A percentile compares a stretch with the other conserved stretches of the same genome.
These are phyloP conservation scores for Athelia psychrophila DNA, from an alignment of 1,284 basidiomycete species.

Conservation along the genomic window DNA sequence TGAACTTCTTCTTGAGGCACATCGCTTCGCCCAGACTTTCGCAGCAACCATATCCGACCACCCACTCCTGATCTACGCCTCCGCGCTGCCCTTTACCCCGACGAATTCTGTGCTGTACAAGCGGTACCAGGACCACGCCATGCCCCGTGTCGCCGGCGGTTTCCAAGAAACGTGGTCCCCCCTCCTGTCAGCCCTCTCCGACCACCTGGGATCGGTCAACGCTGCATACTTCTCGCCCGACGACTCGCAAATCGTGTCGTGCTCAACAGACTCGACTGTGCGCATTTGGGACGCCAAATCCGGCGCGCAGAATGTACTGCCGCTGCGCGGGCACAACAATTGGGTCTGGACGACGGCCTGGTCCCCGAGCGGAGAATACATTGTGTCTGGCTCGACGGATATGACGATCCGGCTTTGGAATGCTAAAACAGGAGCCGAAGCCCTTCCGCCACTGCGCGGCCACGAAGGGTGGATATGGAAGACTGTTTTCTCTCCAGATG, in stretches of 20 bases:
- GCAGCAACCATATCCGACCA: neutral
- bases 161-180: neutral
- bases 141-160: neutral
- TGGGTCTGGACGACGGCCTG: neutral
- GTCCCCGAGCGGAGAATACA: neutral
- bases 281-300: neutral
- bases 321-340: neutral
- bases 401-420: neutral
- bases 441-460: neutral
- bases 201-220: neutral
- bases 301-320: neutral
- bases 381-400: neutral
- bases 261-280: neutral
- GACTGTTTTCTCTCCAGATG: neutral
- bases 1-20: neutral
- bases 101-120: neutral
- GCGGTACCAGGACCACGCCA: neutral
- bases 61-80: neutral
- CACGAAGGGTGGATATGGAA: neutral
- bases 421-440: neutral
- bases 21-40: neutral
- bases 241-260: neutral
- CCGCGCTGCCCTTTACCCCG: slow-evolving; percentile 1
- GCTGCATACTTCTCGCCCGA: neutral
- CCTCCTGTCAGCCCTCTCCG: neutral